A percentile compares a stretch with the other conserved stretches of the same genome.
These are phyloP conservation scores for Colletotrichum godetiae DNA, from an alignment of 2,329 filamentous ascomycete genomes.

Conservation along the genomic window DNA sequence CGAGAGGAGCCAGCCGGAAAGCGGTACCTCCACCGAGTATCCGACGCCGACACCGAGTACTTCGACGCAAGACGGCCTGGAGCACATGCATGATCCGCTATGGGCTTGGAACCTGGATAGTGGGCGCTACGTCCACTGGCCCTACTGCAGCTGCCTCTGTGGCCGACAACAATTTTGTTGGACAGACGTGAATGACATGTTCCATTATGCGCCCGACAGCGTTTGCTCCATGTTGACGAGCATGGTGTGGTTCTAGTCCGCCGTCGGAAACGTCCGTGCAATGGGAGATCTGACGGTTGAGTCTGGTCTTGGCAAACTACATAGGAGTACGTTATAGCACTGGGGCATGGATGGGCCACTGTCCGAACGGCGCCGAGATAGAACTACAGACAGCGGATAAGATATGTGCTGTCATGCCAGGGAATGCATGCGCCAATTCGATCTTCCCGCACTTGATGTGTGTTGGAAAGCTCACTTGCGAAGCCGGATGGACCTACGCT, in stretches of 20 bases:
- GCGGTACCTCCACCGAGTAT: not conserved
- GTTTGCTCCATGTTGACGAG: not conserved
- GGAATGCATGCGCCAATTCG: too few species aligned
- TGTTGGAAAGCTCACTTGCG: too few species aligned
- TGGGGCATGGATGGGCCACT: fast-evolving
- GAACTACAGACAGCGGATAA: too few species aligned
- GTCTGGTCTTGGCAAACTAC: too few species aligned
- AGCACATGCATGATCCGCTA: not conserved
- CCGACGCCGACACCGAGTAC: not conserved
- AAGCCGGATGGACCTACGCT: too few species aligned
- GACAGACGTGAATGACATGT: not conserved
- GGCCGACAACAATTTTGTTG: not conserved
- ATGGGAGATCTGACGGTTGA: too few species aligned
- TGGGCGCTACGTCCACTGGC: not conserved
- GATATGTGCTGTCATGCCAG: too few species aligned
- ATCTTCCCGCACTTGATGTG: too few species aligned
- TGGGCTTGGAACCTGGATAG: not conserved
- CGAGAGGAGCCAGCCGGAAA: not conserved
- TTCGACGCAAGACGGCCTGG: not conserved
- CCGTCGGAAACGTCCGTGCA: too few species aligned
- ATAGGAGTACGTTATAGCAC: too few species aligned
- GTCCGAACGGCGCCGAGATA: fast-evolving
- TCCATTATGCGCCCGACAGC: not conserved
- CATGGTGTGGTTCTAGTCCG: too few species aligned
- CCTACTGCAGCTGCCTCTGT: constrained; percentile 1